Evolutionary conservation across 345 rosid species (phyloP), one percentile per base, ranked within the genome.

Genomic region (Adansonia digitata): DNA sequence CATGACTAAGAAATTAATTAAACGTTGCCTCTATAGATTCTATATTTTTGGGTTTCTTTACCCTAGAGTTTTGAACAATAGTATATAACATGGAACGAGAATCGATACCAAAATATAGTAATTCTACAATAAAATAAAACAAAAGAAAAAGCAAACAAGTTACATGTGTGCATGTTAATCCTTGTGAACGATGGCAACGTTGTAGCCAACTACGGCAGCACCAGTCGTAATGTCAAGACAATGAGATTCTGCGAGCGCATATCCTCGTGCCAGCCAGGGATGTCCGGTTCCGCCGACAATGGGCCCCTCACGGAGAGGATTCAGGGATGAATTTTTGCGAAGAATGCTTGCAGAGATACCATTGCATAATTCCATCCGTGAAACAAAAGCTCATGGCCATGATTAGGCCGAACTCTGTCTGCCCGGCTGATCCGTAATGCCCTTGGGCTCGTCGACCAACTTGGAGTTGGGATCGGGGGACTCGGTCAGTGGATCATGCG

Each of bases 401-500:
- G 2, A 85, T 39, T 7, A 90, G 39, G 9, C 84, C 89, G 1
- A 89, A 0, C 68, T 85, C 84, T 40, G 75, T 73, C 79, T 87
- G 81, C 42, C 83, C 74, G 14, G 87, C 80, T 2, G 86, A 78
- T 4, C 84, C 89, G 31, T 82, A 89, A 2, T 89, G 68, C 72
- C 97, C 95, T 68, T 89, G 97, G 0, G 93, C 93, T 3, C 82
- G 82, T 95, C 97, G 2, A 92, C 67, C 5, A 84, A 74, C 69
- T 84, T 89, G 12, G 97, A 92, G 18, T 82, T 81, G 8, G 86
- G 90, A 46, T 86, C 87, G 0, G 89, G 73, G 2, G 83, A 81
- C 63, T 85, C 85, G 1, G 93, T 92, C 53, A 89, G 73, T 7
- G 89, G 86, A 66, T 86, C 85, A 20, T 92, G 92, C 7, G 81